Evolutionary conservation across 495 filamentous ascomycete genomes (phyloP).

Genomic region (Neurospora sp.): DNA sequence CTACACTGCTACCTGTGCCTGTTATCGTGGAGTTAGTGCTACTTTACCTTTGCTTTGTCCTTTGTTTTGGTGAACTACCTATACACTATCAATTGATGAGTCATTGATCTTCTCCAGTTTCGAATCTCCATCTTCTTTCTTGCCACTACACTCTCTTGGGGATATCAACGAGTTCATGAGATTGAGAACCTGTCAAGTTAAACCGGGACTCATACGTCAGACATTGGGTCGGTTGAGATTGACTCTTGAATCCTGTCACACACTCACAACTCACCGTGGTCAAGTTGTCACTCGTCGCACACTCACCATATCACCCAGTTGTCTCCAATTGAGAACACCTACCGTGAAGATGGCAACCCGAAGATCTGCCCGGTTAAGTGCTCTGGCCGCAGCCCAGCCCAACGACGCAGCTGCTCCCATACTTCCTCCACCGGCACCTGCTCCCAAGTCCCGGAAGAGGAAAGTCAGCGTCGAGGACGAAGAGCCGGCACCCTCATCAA

Average conservation of each 20-base stretch:
- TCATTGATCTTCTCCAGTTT: not conserved
- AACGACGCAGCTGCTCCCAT: constrained; percentile 7
- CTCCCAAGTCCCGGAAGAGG: constrained; percentile 23
- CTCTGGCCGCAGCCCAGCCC: constrained; percentile 20
- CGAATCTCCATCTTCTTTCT: not conserved
- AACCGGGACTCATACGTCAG: not conserved
- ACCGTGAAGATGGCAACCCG: constrained; percentile 42
- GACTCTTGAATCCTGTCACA: not conserved
- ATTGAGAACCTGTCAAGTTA: not conserved
- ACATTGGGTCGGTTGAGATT: not conserved
- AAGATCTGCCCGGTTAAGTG: constrained; percentile 48
- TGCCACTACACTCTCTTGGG: not conserved
- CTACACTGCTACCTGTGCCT: not conserved
- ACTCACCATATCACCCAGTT: not conserved
- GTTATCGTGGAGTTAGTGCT: not conserved
- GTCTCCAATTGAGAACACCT: not conserved
- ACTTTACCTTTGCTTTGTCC: not conserved
- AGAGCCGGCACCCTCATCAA: constrained; percentile 1
- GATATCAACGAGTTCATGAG: not conserved
- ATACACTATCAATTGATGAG: not conserved
- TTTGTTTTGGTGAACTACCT: not conserved
- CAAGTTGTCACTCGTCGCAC: not conserved
- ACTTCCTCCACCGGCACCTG: constrained; percentile 9
- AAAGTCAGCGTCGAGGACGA: constrained; percentile 19
- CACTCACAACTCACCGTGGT: not conserved